phyloP scores from a whole-genome alignment of 2,329 filamentous ascomycete species.

The Epichloe glyceriae region DNA sequence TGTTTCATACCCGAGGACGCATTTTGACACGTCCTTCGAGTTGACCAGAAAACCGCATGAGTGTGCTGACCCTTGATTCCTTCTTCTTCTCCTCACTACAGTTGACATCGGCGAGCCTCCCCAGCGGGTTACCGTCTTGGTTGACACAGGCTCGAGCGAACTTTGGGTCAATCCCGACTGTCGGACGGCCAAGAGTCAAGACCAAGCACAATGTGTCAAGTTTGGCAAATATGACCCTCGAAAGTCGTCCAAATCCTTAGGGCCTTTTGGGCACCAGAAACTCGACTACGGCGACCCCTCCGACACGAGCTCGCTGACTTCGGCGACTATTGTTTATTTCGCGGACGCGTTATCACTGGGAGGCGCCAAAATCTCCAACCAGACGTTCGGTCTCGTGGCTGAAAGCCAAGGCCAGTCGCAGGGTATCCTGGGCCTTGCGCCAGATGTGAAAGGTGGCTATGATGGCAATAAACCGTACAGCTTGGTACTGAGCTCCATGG shows the following conservation, averaged over 20 bases:
- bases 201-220: slow-evolving; percentile 23
- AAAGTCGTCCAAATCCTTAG: slow-evolving; percentile 24
- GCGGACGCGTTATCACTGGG: slow-evolving; percentile 33
- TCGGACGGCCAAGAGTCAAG: slow-evolving; percentile 20
- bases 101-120: slow-evolving; percentile 30
- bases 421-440: slow-evolving; percentile 39
- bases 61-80: background rate
- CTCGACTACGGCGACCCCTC: slow-evolving; percentile 27
- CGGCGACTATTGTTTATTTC: slow-evolving; percentile 31
- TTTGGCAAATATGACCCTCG: slow-evolving; percentile 32
- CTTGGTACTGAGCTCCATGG: slow-evolving; percentile 38
- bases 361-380: slow-evolving; percentile 25
- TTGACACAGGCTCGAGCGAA: slow-evolving; percentile 41
- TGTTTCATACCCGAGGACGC: background rate
- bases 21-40: background rate
- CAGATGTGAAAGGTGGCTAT: slow-evolving; percentile 27
- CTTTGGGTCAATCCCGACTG: slow-evolving; percentile 43
- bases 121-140: slow-evolving; percentile 31
- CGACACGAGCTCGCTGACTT: slow-evolving; percentile 22
- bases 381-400: slow-evolving; percentile 37
- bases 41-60: background rate
- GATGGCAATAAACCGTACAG: slow-evolving; percentile 30
- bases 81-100: slow-evolving; percentile 9
- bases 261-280: slow-evolving; percentile 24
- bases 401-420: slow-evolving; percentile 33